Conservation (phyloP, 768 basidiomycete species). For the Strobilomyces dryophilus region DNA sequence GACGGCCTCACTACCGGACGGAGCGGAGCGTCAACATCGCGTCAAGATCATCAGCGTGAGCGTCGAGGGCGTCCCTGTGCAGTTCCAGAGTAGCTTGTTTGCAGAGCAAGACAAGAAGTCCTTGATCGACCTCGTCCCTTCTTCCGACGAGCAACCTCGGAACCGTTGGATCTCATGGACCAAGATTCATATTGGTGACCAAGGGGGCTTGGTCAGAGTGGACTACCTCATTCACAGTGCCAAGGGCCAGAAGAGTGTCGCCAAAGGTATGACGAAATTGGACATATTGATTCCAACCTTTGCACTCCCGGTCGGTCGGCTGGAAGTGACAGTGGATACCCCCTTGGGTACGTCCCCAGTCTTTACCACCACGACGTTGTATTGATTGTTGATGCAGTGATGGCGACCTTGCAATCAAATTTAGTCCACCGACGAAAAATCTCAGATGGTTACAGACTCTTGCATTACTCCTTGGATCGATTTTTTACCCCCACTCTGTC, state of each 20-base stretch:
- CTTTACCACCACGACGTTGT: background rate
- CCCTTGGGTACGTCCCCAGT: conserved; percentile 44
- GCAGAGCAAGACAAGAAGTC: conserved; percentile 33
- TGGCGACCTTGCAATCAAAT: conserved; percentile 49
- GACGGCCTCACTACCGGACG: conserved; percentile 14
- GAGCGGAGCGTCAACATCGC: conserved; percentile 33
- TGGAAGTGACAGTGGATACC: conserved; percentile 58
- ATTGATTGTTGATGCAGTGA: conserved; percentile 37
- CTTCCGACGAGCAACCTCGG: conserved; percentile 50
- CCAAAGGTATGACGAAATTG: conserved; percentile 29
- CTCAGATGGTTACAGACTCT: conserved; percentile 41
- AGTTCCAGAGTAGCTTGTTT: conserved; percentile 48
- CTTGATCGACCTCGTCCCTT: conserved; percentile 34
- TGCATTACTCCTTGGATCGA: conserved; percentile 54
- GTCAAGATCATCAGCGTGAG: conserved; percentile 53
- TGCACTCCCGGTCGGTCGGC: conserved; percentile 57
- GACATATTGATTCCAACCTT: conserved; percentile 69
- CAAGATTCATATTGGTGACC: conserved; percentile 50
- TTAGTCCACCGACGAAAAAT: conserved; percentile 46
- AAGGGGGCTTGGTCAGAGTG: conserved; percentile 49
- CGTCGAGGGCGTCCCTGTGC: conserved; percentile 62
- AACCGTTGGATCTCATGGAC: conserved; percentile 67
- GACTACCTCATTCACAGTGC: conserved; percentile 51
- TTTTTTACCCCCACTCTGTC: conserved; percentile 56
- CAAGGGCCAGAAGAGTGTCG: conserved; percentile 32